Conservation (phyloP, 2,329 filamentous ascomycete genomes). For the Penicillium sclerotiorum region DNA sequence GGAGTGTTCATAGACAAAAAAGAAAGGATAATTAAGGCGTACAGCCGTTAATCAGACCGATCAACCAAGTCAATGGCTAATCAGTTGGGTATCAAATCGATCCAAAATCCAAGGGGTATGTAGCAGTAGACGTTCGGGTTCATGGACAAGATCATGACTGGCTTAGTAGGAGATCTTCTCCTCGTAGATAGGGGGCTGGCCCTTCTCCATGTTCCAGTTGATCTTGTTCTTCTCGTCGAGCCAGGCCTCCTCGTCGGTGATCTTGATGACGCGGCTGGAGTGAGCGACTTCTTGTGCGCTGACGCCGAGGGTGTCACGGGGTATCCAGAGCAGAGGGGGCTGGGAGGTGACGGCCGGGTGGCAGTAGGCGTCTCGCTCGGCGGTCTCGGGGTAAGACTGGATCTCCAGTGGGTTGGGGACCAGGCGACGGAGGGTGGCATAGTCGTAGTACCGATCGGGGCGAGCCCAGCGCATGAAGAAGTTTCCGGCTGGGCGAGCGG, state of each 20-base stretch:
- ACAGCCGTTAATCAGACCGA: background rate
- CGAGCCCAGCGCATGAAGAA: constrained; percentile 64
- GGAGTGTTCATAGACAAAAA: constrained; percentile 3
- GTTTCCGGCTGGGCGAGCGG: constrained; percentile 36
- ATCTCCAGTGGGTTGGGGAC: constrained; percentile 62
- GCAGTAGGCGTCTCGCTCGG: constrained; percentile 70
- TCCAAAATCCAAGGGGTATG: background rate
- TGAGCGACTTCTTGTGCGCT: constrained; percentile 76
- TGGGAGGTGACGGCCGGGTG: constrained; percentile 68
- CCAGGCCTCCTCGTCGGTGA: constrained; percentile 76
- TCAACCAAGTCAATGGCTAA: background rate
- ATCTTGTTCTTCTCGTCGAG: constrained; percentile 72
- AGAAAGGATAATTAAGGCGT: background rate
- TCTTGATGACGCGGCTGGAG: constrained; percentile 70
- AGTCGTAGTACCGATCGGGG: constrained; percentile 76
- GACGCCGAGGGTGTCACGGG: constrained; percentile 72
- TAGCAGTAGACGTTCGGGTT: background rate
- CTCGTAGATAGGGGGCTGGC: constrained; percentile 61
- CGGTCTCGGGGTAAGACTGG: constrained; percentile 63
- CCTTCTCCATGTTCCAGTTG: constrained; percentile 59
- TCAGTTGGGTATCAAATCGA: constrained; percentile 25
- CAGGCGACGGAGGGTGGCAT: constrained; percentile 68
- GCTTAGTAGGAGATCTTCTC: constrained; percentile 58
- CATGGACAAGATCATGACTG: background rate
- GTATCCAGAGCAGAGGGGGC: constrained; percentile 80